phyloP scores from a whole-genome alignment of 371 early-diverging fungal species.

The Lichtheimia ornata region DNA sequence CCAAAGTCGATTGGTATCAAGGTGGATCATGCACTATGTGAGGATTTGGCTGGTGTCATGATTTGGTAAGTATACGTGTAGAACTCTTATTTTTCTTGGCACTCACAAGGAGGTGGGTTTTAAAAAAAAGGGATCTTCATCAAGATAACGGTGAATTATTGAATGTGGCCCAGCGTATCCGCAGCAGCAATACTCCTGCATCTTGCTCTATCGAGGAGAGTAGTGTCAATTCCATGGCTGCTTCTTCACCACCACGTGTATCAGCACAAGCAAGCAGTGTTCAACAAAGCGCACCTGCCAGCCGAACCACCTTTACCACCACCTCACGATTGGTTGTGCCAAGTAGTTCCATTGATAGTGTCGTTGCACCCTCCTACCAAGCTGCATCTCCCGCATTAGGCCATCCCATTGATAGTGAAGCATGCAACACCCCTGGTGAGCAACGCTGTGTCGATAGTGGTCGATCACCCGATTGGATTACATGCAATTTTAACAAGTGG shows the following conservation, averaged over 20 bases:
- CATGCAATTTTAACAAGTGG: constrained; percentile 34
- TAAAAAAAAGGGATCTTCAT: constrained; percentile 43
- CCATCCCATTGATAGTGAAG: constrained; percentile 1
- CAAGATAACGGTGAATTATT: constrained; percentile 61
- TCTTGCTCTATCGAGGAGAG: constrained; percentile 11
- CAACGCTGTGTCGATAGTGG: constrained; percentile 29
- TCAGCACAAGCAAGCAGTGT: neutral
- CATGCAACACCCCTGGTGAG: constrained; percentile 20
- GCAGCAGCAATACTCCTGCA: constrained; percentile 20
- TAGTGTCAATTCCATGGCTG: neutral
- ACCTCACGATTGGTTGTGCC: constrained; percentile 4
- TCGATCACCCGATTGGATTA: constrained; percentile 26
- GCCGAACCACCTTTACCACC: neutral
- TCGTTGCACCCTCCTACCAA: constrained; percentile 7
- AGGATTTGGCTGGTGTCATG: constrained; percentile 65
- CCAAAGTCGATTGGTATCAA: constrained; percentile 58
- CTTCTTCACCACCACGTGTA: neutral
- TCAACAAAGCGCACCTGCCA: neutral
- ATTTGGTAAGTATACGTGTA: constrained; percentile 50
- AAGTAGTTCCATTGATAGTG: constrained; percentile 1
- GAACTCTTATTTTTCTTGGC: neutral
- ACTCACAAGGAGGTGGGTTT: neutral
- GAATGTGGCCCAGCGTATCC: constrained; percentile 39
- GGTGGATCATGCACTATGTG: constrained; percentile 53
- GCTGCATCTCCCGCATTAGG: constrained; percentile 2